Evolutionary conservation across 805 yeast genomes (phyloP), one percentile per base, ranked within the genome.

Genomic region (Zygosaccharomyces bailii): DNA sequence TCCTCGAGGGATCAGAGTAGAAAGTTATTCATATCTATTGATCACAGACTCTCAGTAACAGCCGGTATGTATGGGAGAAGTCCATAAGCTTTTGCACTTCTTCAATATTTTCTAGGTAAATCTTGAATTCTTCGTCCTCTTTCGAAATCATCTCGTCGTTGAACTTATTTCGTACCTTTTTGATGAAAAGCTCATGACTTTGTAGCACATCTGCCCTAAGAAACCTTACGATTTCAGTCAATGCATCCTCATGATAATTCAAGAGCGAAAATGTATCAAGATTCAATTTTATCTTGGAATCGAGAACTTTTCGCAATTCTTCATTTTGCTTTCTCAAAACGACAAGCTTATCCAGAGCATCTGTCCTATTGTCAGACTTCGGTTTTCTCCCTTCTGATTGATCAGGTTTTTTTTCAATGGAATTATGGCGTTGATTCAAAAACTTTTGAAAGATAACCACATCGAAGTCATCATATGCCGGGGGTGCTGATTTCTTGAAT

Each of bases 61-160:
- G 25, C 25, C 61, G 40, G 32, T 50, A 59, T 17, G 52, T 24
- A 25, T 53, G 48, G 2, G 58, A 54, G 4, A 59, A 33, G 5
- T 51, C 55, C 29, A 53, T 29, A 9, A 57, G 44, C 32, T 52
- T 43, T 27, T 56, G 56, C 7, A 57, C 24, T 32, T 52, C 53
- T 11, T 36, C 34, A 5, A 59, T 34, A 29, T 56, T 54, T 14
- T 43, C 52, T 37, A 56, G 31, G 34, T 57, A 59, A 1, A 32
- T 35, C 3, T 35, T 35, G 31, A 59, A 59, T 39, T 59, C 61
- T 11, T 43, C 29, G 36, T 56, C 54, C 30, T 59, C 62, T 34
- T 42, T 29, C 1, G 53, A 45, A 11, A 50, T 23, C 19, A 56
- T 29, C n/a, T 52, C 55, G n/a, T 36, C 34, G 4, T 46, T 27